Conservation (phyloP, 805 yeast genomes). For the Schizosaccharomyces octosporus region DNA sequence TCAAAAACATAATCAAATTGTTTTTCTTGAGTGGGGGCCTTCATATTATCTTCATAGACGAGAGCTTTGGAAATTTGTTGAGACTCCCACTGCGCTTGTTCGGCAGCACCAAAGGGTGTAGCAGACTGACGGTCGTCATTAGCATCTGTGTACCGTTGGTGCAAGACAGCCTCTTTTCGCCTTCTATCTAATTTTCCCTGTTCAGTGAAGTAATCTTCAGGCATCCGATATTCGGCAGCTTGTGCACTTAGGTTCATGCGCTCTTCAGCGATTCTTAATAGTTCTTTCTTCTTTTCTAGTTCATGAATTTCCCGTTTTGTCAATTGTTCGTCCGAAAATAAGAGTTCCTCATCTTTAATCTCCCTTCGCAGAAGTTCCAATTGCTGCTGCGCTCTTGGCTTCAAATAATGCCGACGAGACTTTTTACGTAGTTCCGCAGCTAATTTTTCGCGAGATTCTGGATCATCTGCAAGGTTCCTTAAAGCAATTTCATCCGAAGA, state of each 20-base stretch:
- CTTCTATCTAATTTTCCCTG: slow-evolving; percentile 29
- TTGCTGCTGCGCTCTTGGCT: slow-evolving; percentile 25
- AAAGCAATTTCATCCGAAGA: not conserved
- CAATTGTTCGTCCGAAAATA: slow-evolving; percentile 20
- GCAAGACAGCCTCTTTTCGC: slow-evolving; percentile 28
- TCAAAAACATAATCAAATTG: slow-evolving; percentile 60
- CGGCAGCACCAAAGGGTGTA: slow-evolving; percentile 5
- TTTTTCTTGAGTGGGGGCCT: slow-evolving; percentile 11
- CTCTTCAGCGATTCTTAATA: slow-evolving; percentile 22
- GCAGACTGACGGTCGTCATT: slow-evolving; percentile 1
- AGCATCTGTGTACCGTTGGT: slow-evolving; percentile 15
- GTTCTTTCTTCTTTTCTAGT: slow-evolving; percentile 25
- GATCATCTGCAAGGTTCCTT: slow-evolving; percentile 3
- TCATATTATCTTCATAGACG: not conserved
- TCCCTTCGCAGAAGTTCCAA: slow-evolving; percentile 22
- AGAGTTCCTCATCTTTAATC: slow-evolving; percentile 24
- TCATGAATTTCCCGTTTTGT: slow-evolving; percentile 27
- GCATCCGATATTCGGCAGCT: slow-evolving; percentile 24
- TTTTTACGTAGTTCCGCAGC: slow-evolving; percentile 19
- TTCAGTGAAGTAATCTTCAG: slow-evolving; percentile 30
- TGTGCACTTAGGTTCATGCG: slow-evolving; percentile 16
- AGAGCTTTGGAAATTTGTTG: slow-evolving; percentile 23
- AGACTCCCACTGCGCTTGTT: slow-evolving; percentile 25
- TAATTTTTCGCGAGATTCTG: slow-evolving; percentile 7
- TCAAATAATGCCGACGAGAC: slow-evolving; percentile 26